These are phyloP conservation scores for Pleurotus pulmonarius DNA, from an alignment of 768 basidiomycete species.

Conservation along the genomic window DNA sequence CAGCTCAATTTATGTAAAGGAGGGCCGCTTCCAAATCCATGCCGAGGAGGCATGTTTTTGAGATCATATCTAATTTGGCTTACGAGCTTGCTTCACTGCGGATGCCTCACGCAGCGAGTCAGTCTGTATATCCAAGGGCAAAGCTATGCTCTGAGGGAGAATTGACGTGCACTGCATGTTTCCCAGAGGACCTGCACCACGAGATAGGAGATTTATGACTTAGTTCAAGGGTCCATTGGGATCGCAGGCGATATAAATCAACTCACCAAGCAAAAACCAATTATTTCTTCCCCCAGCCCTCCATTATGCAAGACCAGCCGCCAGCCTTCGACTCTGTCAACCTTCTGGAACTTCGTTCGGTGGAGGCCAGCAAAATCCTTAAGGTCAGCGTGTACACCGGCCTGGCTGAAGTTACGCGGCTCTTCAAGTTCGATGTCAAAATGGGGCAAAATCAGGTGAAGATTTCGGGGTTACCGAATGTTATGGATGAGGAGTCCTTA, in stretches of 20 bases:
- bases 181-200: too few species aligned
- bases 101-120: too few species aligned
- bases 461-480: constrained; percentile 7
- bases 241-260: background rate
- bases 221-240: too few species aligned
- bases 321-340: constrained; percentile 13
- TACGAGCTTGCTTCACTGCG: too few species aligned
- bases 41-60: too few species aligned
- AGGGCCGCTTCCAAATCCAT: too few species aligned
- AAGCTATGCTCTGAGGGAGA: too few species aligned
- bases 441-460: constrained; percentile 10
- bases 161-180: too few species aligned
- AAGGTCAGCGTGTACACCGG: constrained; percentile 30
- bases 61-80: too few species aligned
- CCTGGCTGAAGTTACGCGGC: constrained; percentile 33
- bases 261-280: background rate
- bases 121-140: too few species aligned
- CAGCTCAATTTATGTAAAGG: too few species aligned
- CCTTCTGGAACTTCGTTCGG: constrained; percentile 21
- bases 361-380: constrained; percentile 26
- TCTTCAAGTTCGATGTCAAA: constrained; percentile 23
- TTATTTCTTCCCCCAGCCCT: background rate
- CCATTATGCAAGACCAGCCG: constrained; percentile 8
- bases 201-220: too few species aligned
- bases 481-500: constrained; percentile 7